Evolutionary conservation across 164 flowering plant species (phyloP).

Genomic region (Nymphaea thermarum): DNA sequence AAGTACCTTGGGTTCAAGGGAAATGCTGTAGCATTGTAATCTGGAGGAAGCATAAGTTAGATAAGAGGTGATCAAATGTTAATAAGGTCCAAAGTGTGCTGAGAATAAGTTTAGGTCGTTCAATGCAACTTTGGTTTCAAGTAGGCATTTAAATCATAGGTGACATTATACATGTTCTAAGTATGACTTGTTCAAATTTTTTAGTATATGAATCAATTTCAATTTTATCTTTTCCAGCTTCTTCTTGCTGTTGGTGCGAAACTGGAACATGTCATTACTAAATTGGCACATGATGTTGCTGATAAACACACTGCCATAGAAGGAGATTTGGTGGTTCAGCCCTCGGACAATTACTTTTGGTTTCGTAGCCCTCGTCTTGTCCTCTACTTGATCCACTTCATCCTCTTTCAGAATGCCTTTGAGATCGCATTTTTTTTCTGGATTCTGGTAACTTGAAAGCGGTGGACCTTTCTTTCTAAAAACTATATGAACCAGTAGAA

Average conservation of each 20-base stretch:
- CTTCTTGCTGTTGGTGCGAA: slow-evolving; percentile 67
- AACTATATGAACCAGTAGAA: background rate
- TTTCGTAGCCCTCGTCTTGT: slow-evolving; percentile 43
- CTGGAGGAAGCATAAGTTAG: no score
- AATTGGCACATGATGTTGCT: slow-evolving; percentile 42
- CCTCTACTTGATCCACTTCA: slow-evolving; percentile 59
- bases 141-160: no score
- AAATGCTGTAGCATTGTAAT: no score
- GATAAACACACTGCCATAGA: slow-evolving; percentile 14
- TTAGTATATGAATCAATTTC: background rate
- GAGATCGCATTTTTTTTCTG: slow-evolving; percentile 67
- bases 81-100: no score
- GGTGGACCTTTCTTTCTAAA: background rate
- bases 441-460: slow-evolving; percentile 38
- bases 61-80: no score
- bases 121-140: no score
- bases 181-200: no score
- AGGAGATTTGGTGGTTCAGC: slow-evolving; percentile 37
- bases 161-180: no score
- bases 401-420: slow-evolving; percentile 26
- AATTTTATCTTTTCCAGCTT: slow-evolving; percentile 28
- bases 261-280: slow-evolving; percentile 53
- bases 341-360: slow-evolving; percentile 80
- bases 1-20: no score
- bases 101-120: no score